Evolutionary conservation across 495 filamentous ascomycete species (phyloP).

Genomic region (Neurospora tetraspora): DNA sequence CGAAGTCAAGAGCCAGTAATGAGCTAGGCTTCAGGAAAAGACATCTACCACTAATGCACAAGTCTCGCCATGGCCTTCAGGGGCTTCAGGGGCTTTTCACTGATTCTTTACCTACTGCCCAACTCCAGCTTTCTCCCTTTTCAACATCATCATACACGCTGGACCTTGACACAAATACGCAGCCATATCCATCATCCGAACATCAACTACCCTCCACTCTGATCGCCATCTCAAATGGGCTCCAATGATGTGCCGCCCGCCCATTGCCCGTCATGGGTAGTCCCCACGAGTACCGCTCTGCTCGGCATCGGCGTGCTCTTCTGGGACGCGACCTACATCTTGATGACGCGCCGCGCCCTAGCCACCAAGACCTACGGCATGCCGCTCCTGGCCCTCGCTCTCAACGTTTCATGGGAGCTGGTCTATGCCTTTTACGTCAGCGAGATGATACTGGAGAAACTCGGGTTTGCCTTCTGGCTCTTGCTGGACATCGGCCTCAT

Average conservation of each 20-base stretch:
- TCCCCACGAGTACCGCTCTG: slow-evolving; percentile 25
- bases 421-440: slow-evolving; percentile 31
- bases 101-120: background rate
- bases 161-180: no score
- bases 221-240: slow-evolving; percentile 19
- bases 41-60: background rate
- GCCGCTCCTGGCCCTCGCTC: slow-evolving; percentile 32
- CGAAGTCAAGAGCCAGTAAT: background rate
- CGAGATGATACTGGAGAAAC: slow-evolving; percentile 26
- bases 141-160: background rate
- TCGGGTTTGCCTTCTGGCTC: slow-evolving; percentile 33
- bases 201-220: background rate
- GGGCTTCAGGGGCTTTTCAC: background rate
- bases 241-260: slow-evolving; percentile 29
- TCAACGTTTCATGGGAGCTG: slow-evolving; percentile 38
- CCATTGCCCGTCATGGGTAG: slow-evolving; percentile 23
- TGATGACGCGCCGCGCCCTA: slow-evolving; percentile 28
- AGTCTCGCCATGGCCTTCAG: background rate
- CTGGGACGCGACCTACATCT: slow-evolving; percentile 34
- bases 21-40: background rate
- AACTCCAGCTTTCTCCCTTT: background rate
- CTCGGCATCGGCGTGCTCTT: slow-evolving; percentile 28
- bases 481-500: slow-evolving; percentile 32
- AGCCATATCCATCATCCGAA: background rate
- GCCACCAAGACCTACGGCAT: slow-evolving; percentile 34